A percentile compares a stretch with the other conserved stretches of the same genome.
phyloP scores from a whole-genome alignment of 2,329 filamentous ascomycete species.

The Didymella pomorum region DNA sequence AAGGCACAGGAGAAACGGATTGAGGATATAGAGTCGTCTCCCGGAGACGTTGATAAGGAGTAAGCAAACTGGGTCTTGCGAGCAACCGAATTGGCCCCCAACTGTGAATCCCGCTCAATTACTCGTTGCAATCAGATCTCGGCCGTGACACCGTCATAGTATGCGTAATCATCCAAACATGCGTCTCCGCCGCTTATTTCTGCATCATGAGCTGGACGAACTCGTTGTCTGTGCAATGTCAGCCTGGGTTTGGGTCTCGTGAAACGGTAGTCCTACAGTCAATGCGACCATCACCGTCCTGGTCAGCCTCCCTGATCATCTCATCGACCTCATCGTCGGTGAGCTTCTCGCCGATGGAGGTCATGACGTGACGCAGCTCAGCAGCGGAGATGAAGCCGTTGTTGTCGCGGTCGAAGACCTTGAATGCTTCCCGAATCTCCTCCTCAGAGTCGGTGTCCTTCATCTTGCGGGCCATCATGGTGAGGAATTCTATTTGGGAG shows the following conservation, averaged over 20 bases:
- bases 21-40: slow-evolving; percentile 47
- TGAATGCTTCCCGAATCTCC: slow-evolving; percentile 71
- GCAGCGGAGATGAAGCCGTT: slow-evolving; percentile 71
- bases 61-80: slow-evolving; percentile 33
- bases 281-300: slow-evolving; percentile 70
- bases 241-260: slow-evolving; percentile 13
- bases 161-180: slow-evolving; percentile 42
- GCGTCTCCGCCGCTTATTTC: slow-evolving; percentile 52
- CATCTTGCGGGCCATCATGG: slow-evolving; percentile 71
- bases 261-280: slow-evolving; percentile 60
- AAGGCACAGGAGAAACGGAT: slow-evolving; percentile 40
- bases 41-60: slow-evolving; percentile 32
- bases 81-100: slow-evolving; percentile 32
- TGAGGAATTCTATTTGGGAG: slow-evolving; percentile 64
- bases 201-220: slow-evolving; percentile 66
- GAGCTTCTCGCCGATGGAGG: slow-evolving; percentile 69
- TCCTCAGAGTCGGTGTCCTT: slow-evolving; percentile 69
- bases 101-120: slow-evolving; percentile 36
- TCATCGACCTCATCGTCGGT: slow-evolving; percentile 69
- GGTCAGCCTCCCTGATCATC: slow-evolving; percentile 71
- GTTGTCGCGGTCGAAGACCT: slow-evolving; percentile 71
- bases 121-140: slow-evolving; percentile 40
- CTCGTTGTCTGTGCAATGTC: slow-evolving; percentile 58
- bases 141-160: slow-evolving; percentile 40
- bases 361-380: slow-evolving; percentile 70